A percentile compares a stretch with the other conserved stretches of the same genome.
Evolutionary conservation across 148 eudicot genomes (phyloP).

Genomic region (Persicaria tinctoria): DNA sequence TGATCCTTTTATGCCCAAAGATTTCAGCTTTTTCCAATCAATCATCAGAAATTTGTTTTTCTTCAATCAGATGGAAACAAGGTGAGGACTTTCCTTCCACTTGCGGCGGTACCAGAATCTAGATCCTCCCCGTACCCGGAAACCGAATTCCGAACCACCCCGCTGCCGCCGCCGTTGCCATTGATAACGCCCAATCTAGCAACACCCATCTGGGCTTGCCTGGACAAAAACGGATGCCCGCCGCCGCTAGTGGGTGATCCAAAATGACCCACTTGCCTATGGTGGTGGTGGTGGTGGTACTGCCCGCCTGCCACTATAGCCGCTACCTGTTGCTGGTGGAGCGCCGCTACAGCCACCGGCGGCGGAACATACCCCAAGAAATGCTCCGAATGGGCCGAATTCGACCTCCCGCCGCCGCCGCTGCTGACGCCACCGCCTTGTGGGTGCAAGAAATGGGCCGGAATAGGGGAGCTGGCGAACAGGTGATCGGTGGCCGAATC

Average conservation of each 20-base stretch:
- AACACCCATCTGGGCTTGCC: constrained; percentile 44
- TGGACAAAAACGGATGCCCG: constrained; percentile 43
- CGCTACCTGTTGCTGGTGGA: constrained; percentile 42
- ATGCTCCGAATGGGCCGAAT: constrained; percentile 57
- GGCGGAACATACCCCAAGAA: constrained; percentile 49
- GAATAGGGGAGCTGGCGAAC: constrained; percentile 85
- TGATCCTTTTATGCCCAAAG: not conserved
- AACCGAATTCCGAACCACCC: constrained; percentile 13
- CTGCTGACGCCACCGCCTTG: not conserved
- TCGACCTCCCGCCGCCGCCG: constrained; percentile 20
- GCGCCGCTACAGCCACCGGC: constrained; percentile 23
- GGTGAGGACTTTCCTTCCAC: constrained; percentile 66
- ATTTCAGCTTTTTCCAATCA: constrained; percentile 15
- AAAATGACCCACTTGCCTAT: constrained; percentile 55
- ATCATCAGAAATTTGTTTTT: constrained; percentile 25
- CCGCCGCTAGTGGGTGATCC: constrained; percentile 36
- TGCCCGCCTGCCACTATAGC: constrained; percentile 25
- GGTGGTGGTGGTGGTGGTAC: constrained; percentile 19
- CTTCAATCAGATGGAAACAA: constrained; percentile 52
- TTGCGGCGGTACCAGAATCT: constrained; percentile 40
- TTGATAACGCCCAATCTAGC: constrained; percentile 25
- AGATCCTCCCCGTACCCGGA: constrained; percentile 52
- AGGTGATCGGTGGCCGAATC: constrained; percentile 75
- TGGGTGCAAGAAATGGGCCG: constrained; percentile 73
- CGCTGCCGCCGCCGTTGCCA: constrained; percentile 24